phyloP scores from a whole-genome alignment of 2,329 filamentous ascomycete genomes.

The Sarocladiaceae sp. region DNA sequence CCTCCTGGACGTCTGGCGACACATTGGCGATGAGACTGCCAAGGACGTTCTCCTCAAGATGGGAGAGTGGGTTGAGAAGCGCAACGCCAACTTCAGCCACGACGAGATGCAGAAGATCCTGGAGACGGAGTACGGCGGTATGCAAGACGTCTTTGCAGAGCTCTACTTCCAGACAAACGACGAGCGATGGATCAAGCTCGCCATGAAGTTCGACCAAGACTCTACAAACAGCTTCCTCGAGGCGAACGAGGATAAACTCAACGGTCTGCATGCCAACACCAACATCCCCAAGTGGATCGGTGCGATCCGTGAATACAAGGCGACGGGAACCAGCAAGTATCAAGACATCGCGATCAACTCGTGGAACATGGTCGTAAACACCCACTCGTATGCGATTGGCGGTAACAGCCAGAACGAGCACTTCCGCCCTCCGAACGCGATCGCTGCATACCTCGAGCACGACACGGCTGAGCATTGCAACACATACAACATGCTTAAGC shows the following conservation, averaged over 20 bases:
- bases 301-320: conserved; percentile 40
- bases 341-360: conserved; percentile 43
- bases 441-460: conserved; percentile 32
- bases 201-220: conserved; percentile 44
- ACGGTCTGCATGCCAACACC: conserved; percentile 46
- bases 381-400: conserved; percentile 46
- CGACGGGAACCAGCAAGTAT: conserved; percentile 37
- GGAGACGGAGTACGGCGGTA: conserved; percentile 45
- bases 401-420: conserved; percentile 49
- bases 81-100: conserved; percentile 35
- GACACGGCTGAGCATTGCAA: conserved; percentile 49
- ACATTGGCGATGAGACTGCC: conserved; percentile 35
- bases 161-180: conserved; percentile 41
- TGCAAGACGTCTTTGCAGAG: conserved; percentile 45
- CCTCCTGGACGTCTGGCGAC: conserved; percentile 42
- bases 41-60: conserved; percentile 36
- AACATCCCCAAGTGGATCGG: conserved; percentile 50
- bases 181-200: conserved; percentile 37
- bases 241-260: conserved; percentile 34
- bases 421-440: conserved; percentile 39
- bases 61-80: conserved; percentile 41
- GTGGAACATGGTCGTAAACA: conserved; percentile 38
- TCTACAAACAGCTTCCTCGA: conserved; percentile 40
- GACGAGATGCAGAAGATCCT: conserved; percentile 41
- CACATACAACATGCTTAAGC: conserved; percentile 51